These are phyloP conservation scores for Macadamia integrifolia DNA, from an alignment of 164 flowering plant species.

Conservation along the genomic window DNA sequence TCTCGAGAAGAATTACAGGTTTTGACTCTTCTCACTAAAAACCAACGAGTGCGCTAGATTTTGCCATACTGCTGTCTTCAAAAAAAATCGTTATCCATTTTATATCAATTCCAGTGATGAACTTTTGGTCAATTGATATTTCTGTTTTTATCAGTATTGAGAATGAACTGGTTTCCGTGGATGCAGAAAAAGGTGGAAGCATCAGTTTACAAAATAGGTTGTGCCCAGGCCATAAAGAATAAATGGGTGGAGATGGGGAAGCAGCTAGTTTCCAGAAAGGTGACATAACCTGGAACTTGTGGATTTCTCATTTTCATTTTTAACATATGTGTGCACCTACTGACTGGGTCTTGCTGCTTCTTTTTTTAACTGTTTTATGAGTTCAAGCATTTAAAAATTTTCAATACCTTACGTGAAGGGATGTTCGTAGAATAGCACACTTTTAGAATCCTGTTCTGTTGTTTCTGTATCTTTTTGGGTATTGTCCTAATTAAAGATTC, in stretches of 20 bases:
- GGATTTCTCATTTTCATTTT: not conserved
- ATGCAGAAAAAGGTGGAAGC: constrained; percentile 68
- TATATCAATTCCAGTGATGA: not conserved
- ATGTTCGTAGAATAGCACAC: not conserved
- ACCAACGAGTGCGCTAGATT: too few species aligned
- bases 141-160: not conserved
- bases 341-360: not conserved
- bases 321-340: not conserved
- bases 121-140: not conserved
- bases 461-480: too few species aligned
- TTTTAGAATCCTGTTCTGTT: not conserved
- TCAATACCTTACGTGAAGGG: not conserved
- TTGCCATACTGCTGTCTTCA: too few species aligned
- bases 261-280: constrained; percentile 65
- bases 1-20: constrained; percentile 69
- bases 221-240: constrained; percentile 67
- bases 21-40: not conserved
- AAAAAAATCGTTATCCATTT: too few species aligned
- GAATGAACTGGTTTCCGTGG: constrained; percentile 8
- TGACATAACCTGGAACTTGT: constrained; percentile 15
- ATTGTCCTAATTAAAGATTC: too few species aligned
- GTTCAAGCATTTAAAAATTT: not conserved
- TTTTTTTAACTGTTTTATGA: not conserved
- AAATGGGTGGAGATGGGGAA: constrained; percentile 87
- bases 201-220: constrained; percentile 55